Percentiles rank a stretch among this genome's conserved stretches.
These are phyloP conservation scores for Cenchrus purpureus DNA, from an alignment of 176 grass and related monocot genomes.

Conservation along the genomic window DNA sequence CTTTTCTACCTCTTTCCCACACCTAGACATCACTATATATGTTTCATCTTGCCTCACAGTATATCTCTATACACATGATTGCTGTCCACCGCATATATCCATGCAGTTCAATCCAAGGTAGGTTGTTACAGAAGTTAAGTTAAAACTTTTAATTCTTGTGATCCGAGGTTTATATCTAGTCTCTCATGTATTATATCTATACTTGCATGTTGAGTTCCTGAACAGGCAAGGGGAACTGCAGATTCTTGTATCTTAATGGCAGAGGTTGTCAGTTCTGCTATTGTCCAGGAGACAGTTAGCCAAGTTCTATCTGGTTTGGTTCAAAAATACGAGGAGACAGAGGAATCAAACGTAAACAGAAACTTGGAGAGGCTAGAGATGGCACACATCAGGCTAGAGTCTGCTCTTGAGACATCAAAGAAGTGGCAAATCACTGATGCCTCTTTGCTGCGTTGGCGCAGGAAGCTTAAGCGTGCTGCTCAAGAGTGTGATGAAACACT, in stretches of 20 bases:
- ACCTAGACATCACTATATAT: no score
- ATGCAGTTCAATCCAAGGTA: no score
- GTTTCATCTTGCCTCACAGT: no score
- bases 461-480: constrained; percentile 8
- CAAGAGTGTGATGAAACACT: neutral
- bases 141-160: no score
- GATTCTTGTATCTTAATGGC: neutral
- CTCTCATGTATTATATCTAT: no score
- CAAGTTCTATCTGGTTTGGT: neutral
- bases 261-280: neutral
- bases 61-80: no score
- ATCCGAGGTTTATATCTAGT: no score
- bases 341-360: neutral
- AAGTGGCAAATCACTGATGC: constrained; percentile 4
- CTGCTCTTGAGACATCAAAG: neutral
- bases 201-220: no score
- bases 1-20: no score
- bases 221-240: no score
- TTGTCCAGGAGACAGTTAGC: neutral
- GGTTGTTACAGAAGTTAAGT: no score
- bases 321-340: neutral
- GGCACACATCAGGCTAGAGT: constrained; percentile 24
- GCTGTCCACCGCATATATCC: no score
- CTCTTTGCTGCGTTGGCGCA: neutral
- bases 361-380: constrained; percentile 33